These are phyloP conservation scores for Hortaea werneckii DNA, from an alignment of 2,329 filamentous ascomycete genomes.

Conservation along the genomic window DNA sequence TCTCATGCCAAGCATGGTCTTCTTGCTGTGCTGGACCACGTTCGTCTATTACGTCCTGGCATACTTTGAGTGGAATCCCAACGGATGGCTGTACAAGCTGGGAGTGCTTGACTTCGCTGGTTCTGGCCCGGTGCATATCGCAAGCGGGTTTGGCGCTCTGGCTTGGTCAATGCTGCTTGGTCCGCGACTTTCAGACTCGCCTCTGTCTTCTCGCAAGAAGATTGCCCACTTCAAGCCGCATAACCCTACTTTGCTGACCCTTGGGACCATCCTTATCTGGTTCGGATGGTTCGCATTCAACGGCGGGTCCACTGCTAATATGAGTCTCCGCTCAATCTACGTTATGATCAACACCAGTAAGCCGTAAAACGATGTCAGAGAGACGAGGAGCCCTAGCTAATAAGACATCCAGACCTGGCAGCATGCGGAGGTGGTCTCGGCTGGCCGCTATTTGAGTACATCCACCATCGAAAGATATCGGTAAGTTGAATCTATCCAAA, in stretches of 20 bases:
- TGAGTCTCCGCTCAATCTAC: no score
- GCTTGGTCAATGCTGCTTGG: slow-evolving; percentile 89
- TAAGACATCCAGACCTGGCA: no score
- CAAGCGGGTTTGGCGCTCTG: slow-evolving; percentile 70
- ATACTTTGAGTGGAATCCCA: slow-evolving; percentile 87
- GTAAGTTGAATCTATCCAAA: no score
- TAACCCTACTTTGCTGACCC: slow-evolving; percentile 85
- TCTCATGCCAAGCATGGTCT: slow-evolving; percentile 78
- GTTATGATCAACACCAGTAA: no score
- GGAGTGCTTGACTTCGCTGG: slow-evolving; percentile 83
- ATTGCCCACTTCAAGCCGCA: slow-evolving; percentile 40
- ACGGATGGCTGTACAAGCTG: slow-evolving; percentile 68
- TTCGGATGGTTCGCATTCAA: slow-evolving; percentile 69
- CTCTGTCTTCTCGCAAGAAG: slow-evolving; percentile 68
- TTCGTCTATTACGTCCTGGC: slow-evolving; percentile 86
- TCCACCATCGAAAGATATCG: no score
- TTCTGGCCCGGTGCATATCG: slow-evolving; percentile 81
- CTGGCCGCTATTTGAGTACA: no score
- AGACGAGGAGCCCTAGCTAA: no score
- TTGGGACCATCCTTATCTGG: slow-evolving; percentile 89
- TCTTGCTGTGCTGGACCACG: slow-evolving; percentile 89
- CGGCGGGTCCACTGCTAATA: background rate
- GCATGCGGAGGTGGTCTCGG: no score
- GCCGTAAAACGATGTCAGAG: no score
- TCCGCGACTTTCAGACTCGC: slow-evolving; percentile 72